phyloP scores from a whole-genome alignment of 2,329 filamentous ascomycete species.

The Beauveria scarabaeidicola region DNA sequence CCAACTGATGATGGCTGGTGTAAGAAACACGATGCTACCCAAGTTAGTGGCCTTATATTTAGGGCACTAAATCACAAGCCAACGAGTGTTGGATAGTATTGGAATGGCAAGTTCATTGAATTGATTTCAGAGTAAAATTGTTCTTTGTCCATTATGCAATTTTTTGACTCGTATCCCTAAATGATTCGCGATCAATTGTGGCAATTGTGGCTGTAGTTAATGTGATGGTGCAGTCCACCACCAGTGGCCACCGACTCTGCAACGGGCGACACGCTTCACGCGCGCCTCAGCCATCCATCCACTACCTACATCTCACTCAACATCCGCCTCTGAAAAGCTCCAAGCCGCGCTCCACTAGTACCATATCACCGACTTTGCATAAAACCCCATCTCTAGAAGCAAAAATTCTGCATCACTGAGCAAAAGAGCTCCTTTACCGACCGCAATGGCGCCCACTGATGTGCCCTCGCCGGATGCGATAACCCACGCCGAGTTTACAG shows the following conservation, averaged over 20 bases:
- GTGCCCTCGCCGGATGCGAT: conserved; percentile 15
- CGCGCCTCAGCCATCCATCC: neutral
- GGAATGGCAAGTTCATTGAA: neutral
- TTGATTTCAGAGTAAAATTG: neutral
- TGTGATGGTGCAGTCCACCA: neutral
- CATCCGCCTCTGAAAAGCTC: neutral
- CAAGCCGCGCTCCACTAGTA: neutral
- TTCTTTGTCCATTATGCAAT: neutral
- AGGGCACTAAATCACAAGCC: neutral
- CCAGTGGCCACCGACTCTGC: neutral
- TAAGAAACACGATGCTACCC: neutral
- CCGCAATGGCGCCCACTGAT: neutral
- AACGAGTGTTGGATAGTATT: neutral
- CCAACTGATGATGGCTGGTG: neutral
- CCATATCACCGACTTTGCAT: neutral
- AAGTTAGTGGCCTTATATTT: neutral
- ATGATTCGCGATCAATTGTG: neutral
- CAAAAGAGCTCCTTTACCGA: neutral
- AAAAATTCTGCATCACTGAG: neutral
- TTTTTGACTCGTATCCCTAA: neutral
- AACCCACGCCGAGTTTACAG: conserved; percentile 25
- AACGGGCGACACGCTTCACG: neutral
- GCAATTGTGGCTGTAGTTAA: neutral
- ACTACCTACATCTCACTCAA: neutral
- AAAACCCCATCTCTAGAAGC: neutral